Evolutionary conservation across 2,329 filamentous ascomycete genomes (phyloP).

Genomic region (Pyricularia grisea): DNA sequence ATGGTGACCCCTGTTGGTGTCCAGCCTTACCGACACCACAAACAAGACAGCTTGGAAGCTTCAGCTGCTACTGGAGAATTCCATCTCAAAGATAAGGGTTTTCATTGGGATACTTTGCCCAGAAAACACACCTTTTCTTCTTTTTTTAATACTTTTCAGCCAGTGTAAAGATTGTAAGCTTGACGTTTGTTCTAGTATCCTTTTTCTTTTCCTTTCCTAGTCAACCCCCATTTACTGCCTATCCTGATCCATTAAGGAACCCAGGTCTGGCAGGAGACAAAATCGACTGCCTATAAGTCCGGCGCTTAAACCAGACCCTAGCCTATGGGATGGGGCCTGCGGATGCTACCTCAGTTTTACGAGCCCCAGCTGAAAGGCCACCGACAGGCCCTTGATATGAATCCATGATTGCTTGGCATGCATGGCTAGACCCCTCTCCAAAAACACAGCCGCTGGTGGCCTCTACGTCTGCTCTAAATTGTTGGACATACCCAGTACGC

Average conservation of each 20-base stretch:
- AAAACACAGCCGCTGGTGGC: background rate
- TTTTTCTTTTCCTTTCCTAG: too few species aligned
- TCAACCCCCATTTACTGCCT: background rate
- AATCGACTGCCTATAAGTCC: background rate
- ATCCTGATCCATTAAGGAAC: background rate
- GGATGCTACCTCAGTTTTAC: background rate
- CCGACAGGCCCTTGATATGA: background rate
- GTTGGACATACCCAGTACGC: background rate
- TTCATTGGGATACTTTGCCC: too few species aligned
- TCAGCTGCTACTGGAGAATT: background rate
- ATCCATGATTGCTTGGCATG: background rate
- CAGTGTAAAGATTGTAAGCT: too few species aligned
- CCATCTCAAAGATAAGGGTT: background rate
- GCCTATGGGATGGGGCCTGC: background rate
- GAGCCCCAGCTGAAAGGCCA: background rate
- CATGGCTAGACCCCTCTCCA: background rate
- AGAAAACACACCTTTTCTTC: background rate
- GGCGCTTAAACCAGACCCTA: background rate
- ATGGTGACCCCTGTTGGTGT: background rate
- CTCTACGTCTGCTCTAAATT: background rate
- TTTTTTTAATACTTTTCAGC: too few species aligned
- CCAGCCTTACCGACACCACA: background rate
- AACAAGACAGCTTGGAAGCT: background rate
- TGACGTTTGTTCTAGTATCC: too few species aligned
- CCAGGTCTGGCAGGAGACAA: background rate